Base-by-base conservation (phyloP, 2,329 filamentous ascomycete species). In the Penicillium sp. region DNA sequence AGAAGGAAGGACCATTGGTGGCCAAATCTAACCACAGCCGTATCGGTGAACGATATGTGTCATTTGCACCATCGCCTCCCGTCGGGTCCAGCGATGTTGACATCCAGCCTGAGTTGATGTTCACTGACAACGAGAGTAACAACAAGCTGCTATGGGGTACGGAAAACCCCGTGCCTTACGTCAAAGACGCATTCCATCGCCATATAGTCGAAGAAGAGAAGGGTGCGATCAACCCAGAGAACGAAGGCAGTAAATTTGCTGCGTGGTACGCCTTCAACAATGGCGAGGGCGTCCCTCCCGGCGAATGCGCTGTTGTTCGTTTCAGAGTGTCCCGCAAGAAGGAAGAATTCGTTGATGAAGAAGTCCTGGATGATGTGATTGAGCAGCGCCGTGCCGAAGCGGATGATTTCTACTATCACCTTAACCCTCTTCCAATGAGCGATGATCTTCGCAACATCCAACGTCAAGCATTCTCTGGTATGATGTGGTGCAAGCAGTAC, bases 401-500 rank as follows among this genome's bases (percentile, higher is more conserved):
- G 7, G 93, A 97, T 70, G 92, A 97, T 58, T 97, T 97, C 72
- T 97, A 95, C 78, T 94, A 88, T 76, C 85, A 90, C 55, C 88
- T 97, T 72, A 97, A 91, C 74, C 93, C 93, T 3, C 80, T 97
- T 36, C 93, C 92, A 2, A 96, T 97, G 88, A 83, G 90, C 0
- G 92, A 97, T 45, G 93, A 97, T 68, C 81, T 97, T 55, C 87
- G 92, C 63, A 97, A 95, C 73, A 94, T 97, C 63, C 94, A 97
- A 75, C 85, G 93, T 63, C 92, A 97, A 72, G 94, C 93, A 4
- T 89, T 97, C 62, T 87, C 92, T 0, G 93, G 94, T 50, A 97
- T 97, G 93, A 88, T 97, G 82, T 97, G 93, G 93, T 95, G 89
- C 59, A 97, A 97, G 74, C 93, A 97, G 72, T 90, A 91, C 75